Evolutionary conservation across 768 basidiomycete species (phyloP).

Genomic region (Suillus variegatus): DNA sequence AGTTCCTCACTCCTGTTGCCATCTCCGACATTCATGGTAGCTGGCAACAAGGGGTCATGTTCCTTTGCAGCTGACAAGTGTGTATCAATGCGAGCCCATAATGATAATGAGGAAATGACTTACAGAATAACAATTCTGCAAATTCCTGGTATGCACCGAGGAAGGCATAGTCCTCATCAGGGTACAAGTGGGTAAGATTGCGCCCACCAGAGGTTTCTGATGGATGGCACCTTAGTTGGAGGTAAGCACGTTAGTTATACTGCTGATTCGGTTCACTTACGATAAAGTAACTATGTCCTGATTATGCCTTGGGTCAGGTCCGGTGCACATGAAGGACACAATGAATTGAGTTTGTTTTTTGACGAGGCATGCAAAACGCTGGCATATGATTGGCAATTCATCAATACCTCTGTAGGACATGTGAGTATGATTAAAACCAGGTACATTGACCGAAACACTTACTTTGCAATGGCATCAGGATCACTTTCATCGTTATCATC

Average conservation of each 20-base stretch:
- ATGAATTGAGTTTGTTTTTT: neutral
- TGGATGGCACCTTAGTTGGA: slow-evolving; percentile 1
- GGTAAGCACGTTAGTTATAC: neutral
- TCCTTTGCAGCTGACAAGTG: neutral
- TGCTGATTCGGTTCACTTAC: neutral
- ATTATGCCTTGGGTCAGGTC: slow-evolving; percentile 8
- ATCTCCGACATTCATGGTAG: neutral
- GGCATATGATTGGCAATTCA: neutral
- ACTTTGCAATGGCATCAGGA: slow-evolving; percentile 2
- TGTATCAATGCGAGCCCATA: neutral
- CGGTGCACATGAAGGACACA: slow-evolving; percentile 11
- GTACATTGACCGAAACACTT: neutral
- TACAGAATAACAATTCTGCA: slow-evolving; percentile 5
- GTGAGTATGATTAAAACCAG: neutral
- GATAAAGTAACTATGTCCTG: slow-evolving; percentile 6
- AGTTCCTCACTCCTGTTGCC: neutral
- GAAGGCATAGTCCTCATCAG: slow-evolving; percentile 2
- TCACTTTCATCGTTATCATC: neutral
- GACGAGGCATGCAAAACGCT: neutral
- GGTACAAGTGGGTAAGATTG: neutral
- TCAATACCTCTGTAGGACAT: slow-evolving; percentile 6
- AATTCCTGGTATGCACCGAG: slow-evolving; percentile 6
- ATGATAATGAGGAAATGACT: slow-evolving; percentile 1
- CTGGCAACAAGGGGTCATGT: slow-evolving; percentile 1
- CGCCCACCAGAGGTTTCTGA: slow-evolving; percentile 1